Evolutionary conservation across 345 rosid genomes (phyloP).

Genomic region (Raphanus sativus): DNA sequence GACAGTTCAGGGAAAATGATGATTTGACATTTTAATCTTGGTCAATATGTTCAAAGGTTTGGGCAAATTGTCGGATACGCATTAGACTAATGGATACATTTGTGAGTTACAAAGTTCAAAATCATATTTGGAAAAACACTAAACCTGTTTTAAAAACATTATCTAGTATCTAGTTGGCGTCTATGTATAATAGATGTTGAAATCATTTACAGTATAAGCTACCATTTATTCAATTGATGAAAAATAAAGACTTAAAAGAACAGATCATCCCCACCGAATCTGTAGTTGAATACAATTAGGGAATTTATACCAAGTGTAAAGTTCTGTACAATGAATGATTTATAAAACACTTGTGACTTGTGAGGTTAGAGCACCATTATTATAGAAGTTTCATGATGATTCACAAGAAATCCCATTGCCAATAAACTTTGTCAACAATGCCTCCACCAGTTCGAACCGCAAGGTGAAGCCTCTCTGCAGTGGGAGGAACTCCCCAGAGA

Average conservation of each 20-base stretch:
- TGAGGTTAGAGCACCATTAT: conserved; percentile 21
- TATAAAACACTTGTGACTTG: conserved; percentile 25
- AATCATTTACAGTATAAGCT: neutral
- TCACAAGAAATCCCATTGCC: conserved; percentile 96
- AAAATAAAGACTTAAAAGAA: neutral
- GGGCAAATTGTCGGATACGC: neutral
- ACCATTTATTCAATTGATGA: neutral
- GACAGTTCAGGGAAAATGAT: neutral
- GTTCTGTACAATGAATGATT: conserved; percentile 39
- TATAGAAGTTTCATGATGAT: neutral
- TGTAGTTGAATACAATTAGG: neutral
- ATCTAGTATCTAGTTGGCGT: neutral
- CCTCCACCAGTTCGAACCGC: conserved; percentile 94
- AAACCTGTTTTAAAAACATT: neutral
- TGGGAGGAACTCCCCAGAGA: conserved; percentile 98
- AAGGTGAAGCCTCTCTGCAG: conserved; percentile 87
- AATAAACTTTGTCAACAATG: conserved; percentile 78
- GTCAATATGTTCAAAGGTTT: neutral
- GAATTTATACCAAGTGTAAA: conserved; percentile 15
- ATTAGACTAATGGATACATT: neutral
- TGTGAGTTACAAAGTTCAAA: no score
- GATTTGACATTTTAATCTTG: neutral
- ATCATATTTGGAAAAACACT: neutral
- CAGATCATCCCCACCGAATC: neutral
- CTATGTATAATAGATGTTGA: neutral